Base-by-base conservation (phyloP, 371 early-diverging fungal genomes). In the Mucor racemosus region DNA sequence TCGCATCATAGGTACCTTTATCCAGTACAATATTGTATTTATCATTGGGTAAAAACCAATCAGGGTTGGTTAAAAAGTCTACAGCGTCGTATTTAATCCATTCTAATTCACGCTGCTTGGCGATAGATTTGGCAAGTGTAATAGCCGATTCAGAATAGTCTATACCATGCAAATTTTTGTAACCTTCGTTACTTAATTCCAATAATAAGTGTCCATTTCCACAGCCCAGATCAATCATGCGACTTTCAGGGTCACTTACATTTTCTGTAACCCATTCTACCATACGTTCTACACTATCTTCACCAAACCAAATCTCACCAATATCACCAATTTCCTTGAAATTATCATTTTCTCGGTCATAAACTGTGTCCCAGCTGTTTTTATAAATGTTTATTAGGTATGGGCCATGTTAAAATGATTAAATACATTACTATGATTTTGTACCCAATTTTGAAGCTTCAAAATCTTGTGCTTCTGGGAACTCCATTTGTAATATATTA, bases 1-100 rank as follows among this genome's bases (percentile, higher is more conserved):
- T 96, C 11, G 97, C 97, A 73, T 97, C 97, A 73, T 91, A 95
- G 0, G 97, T 96, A 26, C 97, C 97, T 73, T 97, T 97, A 74
- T 97, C 97, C 65, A 96, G 59, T 44, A 92, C 84, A 4, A 95
- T 73, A 46, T 86, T 82, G 68, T 88, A 95, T 58, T 19, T 73
- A 53, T 69, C 44, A 0, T 44, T 61, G 21, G 56, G 46, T n/a
- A 33, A 21, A 40, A 69, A 79, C 79, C 76, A 89, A 55, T 75
- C 77, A 14, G 75, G 74, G 5, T 78, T 70, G 10, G 82, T 77
- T 35, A 94, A 67, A 53, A 94, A 84, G 61, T 95, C 92, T 3
- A 88, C 84, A 11, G 85, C 78, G n/a, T 78, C 68, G 59, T 86
- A 90, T 4, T 73, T 58, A 58, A 88, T 82, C 46, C 85, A 46